Evolutionary conservation across 2,329 filamentous ascomycete genomes (phyloP), one percentile per base, ranked within the genome.

Genomic region (Cytospora piceicola): DNA sequence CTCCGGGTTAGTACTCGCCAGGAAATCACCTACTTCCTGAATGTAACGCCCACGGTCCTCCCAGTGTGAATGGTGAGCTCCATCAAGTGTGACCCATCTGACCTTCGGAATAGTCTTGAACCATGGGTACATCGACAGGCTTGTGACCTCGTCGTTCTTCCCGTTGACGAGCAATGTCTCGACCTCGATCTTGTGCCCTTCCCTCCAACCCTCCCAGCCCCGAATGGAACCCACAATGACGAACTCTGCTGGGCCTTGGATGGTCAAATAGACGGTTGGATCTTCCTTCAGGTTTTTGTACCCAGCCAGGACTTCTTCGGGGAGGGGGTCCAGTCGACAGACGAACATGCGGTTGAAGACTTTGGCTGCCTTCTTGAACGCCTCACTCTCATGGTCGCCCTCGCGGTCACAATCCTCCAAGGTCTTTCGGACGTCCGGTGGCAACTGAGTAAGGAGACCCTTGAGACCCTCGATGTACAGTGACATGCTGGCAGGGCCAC

Each of bases 211-310:
- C n/a, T 73, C 71, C 70, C 69, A 73, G 22, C 70, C 65, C 55
- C 71, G 71, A 5, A 72, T 55, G 9, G 64, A 66, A 9, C 73
- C 71, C 4, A 64, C 58, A 4, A 73, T 70, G 3, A 69, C 64
- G 49, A 74, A 73, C 59, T 74, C 73, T 0, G 72, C 71, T 14
- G 71, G 71, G 0, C 73, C 72, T 71, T 74, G 72, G 70, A 74
- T 70, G 2, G 73, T 73, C n/a, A 58, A 9, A 51, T 72, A 72
- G 6, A 69, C 67, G 1, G 71, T 69, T 9, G 68, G 51, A 24
- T 70, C 68, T 2, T 73, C 72, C 22, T 66, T 64, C 3, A 73
- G 22, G 34, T 72, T 69, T 49, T 62, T 65, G 29, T 69, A 72
- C 1, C 63, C 65, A 9, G 62, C 46, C 34, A 60, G 60, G 4